Base-by-base conservation (phyloP, 768 basidiomycete genomes). In the Kwoniella pini region DNA sequence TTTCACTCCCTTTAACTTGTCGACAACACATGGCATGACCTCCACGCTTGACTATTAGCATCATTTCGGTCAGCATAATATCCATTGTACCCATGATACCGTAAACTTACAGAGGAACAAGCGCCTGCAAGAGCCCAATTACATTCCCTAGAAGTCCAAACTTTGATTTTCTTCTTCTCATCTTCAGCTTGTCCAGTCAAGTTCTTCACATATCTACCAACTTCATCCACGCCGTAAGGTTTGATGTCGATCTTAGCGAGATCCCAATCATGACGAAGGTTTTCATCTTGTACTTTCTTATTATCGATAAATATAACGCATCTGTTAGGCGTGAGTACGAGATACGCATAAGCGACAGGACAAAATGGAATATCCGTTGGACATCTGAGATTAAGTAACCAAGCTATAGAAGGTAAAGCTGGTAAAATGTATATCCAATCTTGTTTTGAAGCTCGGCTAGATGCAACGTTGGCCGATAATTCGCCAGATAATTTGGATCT, bases 331-430 rank as follows among this genome's bases (percentile, higher is more conserved):
- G 86, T 83, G 39, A 97, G 82, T 69, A 87, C 89, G 19, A 94
- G 79, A 73, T 95, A 98, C 0, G 89, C 84, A 52, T 88, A 89
- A 81, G 96, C 95, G 9, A 98, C 84, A 0, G 95, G 95, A 74
- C 91, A 93, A 81, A 86, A 90, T 0, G 91, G 90, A 46, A 97
- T 87, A 70, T 97, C 94, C 2, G 85, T 83, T 13, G 57, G 62
- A 33, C 93, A 94, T 49, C 95, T 88, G 54, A 94, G 80, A 72
- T 98, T 98, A 31, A 97, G 81, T 2, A 89, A 70, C 81, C 91
- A 96, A 0, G 95, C 95, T 85, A 79, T 88, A n/a, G 77, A 57
- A 4, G 76, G 73, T 11, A 81, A 67, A 13, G 75, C 62, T 44
- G 83, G 85, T 12, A 89, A 80, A 39, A 96, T 77, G 42, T 85